Evolutionary conservation across 2,329 filamentous ascomycete species (phyloP), one percentile per base, ranked within the genome.

Genomic region (Xylaria sp.): DNA sequence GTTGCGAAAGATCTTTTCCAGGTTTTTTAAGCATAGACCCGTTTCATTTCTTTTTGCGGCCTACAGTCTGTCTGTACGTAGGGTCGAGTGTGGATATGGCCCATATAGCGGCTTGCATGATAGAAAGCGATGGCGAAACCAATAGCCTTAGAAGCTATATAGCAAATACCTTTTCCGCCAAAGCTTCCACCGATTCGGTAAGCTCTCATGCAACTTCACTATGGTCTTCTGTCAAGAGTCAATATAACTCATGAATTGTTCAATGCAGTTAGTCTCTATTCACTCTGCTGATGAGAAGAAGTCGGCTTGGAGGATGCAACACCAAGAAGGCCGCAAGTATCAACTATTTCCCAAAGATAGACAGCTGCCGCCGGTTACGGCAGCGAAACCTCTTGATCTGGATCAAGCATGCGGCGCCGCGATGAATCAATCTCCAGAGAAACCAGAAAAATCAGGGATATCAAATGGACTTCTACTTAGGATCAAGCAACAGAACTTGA

Each of bases 91-190:
- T 71, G 75, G 75, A 74, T 79, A 90, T 90, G 88, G 86, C 87
- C 80, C 88, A 90, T 79, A 89, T 90, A 79, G 86, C 85, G 77
- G 85, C 81, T 74, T 89, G 87, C 77, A 83, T 90, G 80, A 80
- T 85, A 73, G 83, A 84, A 74, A 76, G 78, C 67, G 84, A 85
- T 74, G 76, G 79, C 68, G 82, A 82, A 49, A 73, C 73, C 46
- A 72, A 74, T 65, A 78, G 77, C 71, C 75, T 81, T 68, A 81
- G 79, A 76, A 82, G 80, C 73, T 83, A 85, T 84, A 85, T 87
- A 83, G 82, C 83, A 73, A 85, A 82, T 78, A 81, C 82, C 66
- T 76, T 81, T 71, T 84, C 85, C 69, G 83, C 85, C 66, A 80
- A 83, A 68, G 75, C 81, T 69, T 79, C 81, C 63, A 80, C 79